Evolutionary conservation across 495 filamentous ascomycete species (phyloP), one percentile per base, ranked within the genome.

Genomic region (Penicillium macrosclerotiorum): DNA sequence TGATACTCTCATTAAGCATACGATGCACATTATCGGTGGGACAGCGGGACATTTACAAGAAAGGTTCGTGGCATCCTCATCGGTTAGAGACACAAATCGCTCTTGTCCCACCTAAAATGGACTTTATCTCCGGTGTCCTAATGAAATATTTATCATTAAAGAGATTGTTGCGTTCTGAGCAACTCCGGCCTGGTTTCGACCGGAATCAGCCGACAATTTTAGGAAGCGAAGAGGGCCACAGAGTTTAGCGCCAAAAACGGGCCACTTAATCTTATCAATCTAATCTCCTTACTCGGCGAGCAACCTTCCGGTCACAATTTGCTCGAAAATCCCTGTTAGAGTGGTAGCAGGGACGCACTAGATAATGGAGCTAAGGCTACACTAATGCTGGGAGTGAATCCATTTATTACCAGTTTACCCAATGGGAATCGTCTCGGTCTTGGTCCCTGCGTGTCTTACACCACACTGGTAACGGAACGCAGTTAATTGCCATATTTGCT

Each of bases 241-340:
- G 27, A 17, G 24, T 25, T 14, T 49, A 14, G 25, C 54, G 9
- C 47, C 36, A 47, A 41, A 37, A 19, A 44, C 20, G 33, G 12
- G 46, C 27, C 12, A 24, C 36, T 38, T 11, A 20, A 55, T 55
- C 47, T 55, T 55, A 55, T 55, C 52, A 55, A 55, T 55, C 52
- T 51, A 46, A 55, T 51, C 43, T 48, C 24, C 34, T 47, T 47
- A 44, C 41, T 32, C 47, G 52, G 52, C 36, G 30, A 36, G 23
- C 35, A 18, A 12, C 23, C 24, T 51, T 51, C 47, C 52, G 52
- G 40, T 16, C 37, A 47, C 13, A 24, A 43, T 52, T 23, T 36
- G 34, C 32, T 41, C 11, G 5, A 22, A 12, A 38, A 44, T 20
- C 17, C 25, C 2, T 29, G 32, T 34, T 23, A 44, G 19, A 35